Evolutionary conservation across 345 rosid species (phyloP).

Genomic region (Eucalyptus leucophloia): DNA sequence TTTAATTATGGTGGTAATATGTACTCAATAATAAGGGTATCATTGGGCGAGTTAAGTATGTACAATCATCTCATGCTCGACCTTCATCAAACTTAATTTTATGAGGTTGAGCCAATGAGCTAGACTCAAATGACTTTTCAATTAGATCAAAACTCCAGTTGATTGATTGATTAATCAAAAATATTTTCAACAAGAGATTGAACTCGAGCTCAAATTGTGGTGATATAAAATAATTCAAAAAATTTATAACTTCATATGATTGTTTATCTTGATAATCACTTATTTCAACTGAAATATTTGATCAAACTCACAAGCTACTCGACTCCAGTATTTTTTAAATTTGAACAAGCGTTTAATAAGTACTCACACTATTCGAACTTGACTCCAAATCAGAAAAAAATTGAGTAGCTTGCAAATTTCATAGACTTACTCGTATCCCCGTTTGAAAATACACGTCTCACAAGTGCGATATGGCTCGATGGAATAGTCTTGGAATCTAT

Average conservation of each 20-base stretch:
- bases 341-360: not conserved
- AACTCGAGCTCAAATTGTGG: not conserved
- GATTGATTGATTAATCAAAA: not conserved
- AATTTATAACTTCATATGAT: not conserved
- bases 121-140: not conserved
- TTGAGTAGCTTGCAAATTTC: not conserved
- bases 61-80: not conserved
- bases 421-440: not conserved
- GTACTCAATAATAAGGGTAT: not conserved
- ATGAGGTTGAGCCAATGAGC: not conserved
- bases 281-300: not conserved
- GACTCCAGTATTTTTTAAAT: fast-evolving
- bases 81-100: not conserved
- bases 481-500: not conserved
- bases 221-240: not conserved
- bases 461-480: not conserved
- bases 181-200: not conserved
- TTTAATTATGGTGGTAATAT: not conserved
- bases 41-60: fast-evolving
- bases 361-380: not conserved
- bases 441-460: not conserved
- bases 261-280: not conserved
- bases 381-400: not conserved
- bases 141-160: not conserved
- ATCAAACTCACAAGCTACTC: not conserved